Base-by-base conservation (phyloP, 139 green algal species). In the Chlamydomonas incerta region DNA sequence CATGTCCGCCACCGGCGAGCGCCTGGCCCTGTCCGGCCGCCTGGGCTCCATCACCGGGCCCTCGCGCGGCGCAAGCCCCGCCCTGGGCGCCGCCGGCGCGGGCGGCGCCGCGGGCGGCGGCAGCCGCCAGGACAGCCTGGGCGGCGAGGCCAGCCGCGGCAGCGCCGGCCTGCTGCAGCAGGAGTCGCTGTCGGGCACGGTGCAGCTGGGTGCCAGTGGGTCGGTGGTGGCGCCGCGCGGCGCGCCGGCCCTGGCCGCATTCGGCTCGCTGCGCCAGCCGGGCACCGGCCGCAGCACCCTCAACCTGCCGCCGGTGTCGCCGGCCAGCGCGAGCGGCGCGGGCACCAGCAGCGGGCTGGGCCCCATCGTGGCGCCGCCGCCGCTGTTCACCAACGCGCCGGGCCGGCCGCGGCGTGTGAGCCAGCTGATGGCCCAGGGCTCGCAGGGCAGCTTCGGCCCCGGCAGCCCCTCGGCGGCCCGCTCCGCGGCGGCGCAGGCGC, bases 341-440 rank as follows among this genome's bases (percentile, higher is more conserved):
- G 60, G 70, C 3, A 37, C 74, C 14, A 34, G 47, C 46, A 14
- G 18, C 68, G 24, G 60, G 2, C 26, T 72, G 5, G 60, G 21
- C 6, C 77, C 77, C 41, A 83, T 83, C 63, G 77, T 83, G 65
- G 23, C 63, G 41, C 77, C 77, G 47, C 77, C 77, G 65, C 41
- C 63, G 41, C 77, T 73, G 15, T 73, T 70, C 63, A 50, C 41
- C 41, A 50, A 21, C 47, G 71, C 41, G 35, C 21, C 21, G 18
- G 55, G 55, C 8, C 55, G 21, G 55, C 55, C 18, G 18, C 55
- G 20, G 55, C 55, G 55, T 50, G 41, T 50, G 41, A 50, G 55
- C 55, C 55, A 62, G 55, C 55, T 24, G 55, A 24, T 24, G 55
- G 20, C 55, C 55, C 20, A 28, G 55, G 18, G 60, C 23, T 2